Percentiles rank a stretch among this genome's conserved stretches.
Conservation (phyloP, 2,329 filamentous ascomycete species). For the Cladosporium colombiae region DNA sequence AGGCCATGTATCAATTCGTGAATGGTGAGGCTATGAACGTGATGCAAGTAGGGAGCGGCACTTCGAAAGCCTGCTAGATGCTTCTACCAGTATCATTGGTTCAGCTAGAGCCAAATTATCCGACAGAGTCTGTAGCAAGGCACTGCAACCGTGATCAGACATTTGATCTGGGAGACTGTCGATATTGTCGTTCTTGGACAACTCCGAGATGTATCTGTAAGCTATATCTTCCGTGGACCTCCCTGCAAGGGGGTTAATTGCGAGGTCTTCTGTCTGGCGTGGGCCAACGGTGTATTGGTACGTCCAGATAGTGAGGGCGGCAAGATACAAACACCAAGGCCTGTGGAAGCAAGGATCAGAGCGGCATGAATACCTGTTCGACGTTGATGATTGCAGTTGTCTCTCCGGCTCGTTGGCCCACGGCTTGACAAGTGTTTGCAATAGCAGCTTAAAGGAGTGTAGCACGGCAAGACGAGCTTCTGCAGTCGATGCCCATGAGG, state of each 20-base stretch:
- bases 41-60: slow-evolving; percentile 64
- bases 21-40: slow-evolving; percentile 54
- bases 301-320: slow-evolving; percentile 85
- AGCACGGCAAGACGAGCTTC: slow-evolving; percentile 84
- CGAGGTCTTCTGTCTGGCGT: neutral
- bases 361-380: slow-evolving; percentile 67
- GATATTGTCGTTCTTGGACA: neutral
- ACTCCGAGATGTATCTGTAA: neutral
- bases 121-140: slow-evolving; percentile 74
- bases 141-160: slow-evolving; percentile 77
- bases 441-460: slow-evolving; percentile 82
- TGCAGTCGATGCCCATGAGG: slow-evolving; percentile 85
- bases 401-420: neutral
- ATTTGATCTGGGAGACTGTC: slow-evolving; percentile 31
- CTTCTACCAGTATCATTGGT: slow-evolving; percentile 88
- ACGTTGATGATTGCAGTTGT: neutral
- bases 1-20: slow-evolving; percentile 53
- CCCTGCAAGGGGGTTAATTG: neutral
- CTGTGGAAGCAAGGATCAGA: slow-evolving; percentile 85
- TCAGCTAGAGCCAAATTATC: slow-evolving; percentile 77
- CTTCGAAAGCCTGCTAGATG: slow-evolving; percentile 73
- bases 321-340: slow-evolving; percentile 91
- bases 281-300: slow-evolving; percentile 71
- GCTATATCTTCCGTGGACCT: neutral
- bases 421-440: slow-evolving; percentile 51